These are phyloP conservation scores for Dictyostelium purpureum DNA, from an alignment of 78 protist species.

Conservation along the genomic window DNA sequence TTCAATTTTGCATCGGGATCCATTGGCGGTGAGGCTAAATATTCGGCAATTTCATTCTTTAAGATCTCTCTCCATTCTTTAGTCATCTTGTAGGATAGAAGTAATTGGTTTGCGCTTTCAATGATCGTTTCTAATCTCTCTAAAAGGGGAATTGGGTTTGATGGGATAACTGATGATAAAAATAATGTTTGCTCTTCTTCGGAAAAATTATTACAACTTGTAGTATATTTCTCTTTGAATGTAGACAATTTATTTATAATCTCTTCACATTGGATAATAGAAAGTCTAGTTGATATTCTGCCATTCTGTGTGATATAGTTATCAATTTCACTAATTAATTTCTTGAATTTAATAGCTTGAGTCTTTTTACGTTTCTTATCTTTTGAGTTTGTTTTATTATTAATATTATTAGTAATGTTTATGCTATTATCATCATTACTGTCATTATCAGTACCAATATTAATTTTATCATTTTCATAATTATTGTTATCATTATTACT, in stretches of 20 bases:
- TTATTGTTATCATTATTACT: not conserved
- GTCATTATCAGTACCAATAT: not conserved
- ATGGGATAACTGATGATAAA: not conserved
- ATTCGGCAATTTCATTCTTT: conserved; percentile 25
- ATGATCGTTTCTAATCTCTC: not conserved
- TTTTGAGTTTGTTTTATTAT: not conserved
- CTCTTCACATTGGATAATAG: not conserved
- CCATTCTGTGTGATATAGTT: conserved; percentile 7
- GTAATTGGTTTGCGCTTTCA: not conserved
- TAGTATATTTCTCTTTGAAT: not conserved
- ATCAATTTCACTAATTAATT: not conserved
- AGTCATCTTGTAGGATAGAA: not conserved
- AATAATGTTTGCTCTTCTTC: not conserved
- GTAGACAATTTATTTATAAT: not conserved
- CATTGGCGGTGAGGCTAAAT: not conserved
- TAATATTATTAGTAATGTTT: not conserved
- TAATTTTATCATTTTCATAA: too few relatives aligned
- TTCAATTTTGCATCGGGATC: not conserved
- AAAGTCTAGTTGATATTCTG: not conserved
- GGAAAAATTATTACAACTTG: not conserved
- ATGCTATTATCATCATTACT: not conserved
- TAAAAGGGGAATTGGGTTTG: not conserved
- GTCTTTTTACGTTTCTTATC: conserved; percentile 10
- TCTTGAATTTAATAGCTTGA: conserved; percentile 17
- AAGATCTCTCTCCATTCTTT: conserved; percentile 19